phyloP scores from a whole-genome alignment of 164 flowering plant species.

The Chimonanthus praecox region DNA sequence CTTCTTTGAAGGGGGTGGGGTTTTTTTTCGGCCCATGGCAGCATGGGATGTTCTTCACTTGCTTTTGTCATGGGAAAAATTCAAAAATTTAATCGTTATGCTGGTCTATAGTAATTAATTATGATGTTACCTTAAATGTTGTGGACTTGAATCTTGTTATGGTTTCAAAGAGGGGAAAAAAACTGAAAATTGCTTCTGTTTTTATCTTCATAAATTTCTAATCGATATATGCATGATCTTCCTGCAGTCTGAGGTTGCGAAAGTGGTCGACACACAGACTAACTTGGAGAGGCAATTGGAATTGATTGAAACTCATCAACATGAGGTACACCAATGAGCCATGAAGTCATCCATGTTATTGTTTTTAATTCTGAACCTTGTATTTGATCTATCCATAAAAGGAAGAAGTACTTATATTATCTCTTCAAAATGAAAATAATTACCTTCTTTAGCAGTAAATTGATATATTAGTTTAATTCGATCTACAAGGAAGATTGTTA shows the following conservation, averaged over 20 bases:
- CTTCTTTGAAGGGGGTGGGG: no score
- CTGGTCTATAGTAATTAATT: no score
- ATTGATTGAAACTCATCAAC: conserved; percentile 94
- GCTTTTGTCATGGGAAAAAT: no score
- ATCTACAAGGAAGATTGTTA: not conserved
- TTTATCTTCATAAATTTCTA: not conserved
- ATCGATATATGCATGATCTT: not conserved
- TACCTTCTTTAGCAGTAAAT: not conserved
- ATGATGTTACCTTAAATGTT: no score
- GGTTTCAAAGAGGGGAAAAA: no score
- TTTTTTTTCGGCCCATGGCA: no score
- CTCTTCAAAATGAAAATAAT: not conserved
- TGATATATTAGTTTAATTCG: not conserved
- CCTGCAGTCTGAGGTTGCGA: conserved; percentile 81
- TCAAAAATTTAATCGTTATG: no score
- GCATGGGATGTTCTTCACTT: no score
- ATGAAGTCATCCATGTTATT: not conserved
- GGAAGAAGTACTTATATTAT: no score
- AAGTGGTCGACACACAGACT: conserved; percentile 87
- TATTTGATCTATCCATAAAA: not conserved
- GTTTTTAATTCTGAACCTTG: not conserved
- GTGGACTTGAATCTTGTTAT: no score
- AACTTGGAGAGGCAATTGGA: conserved; percentile 79
- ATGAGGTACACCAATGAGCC: conserved; percentile 49
- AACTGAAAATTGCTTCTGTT: not conserved